Evolutionary conservation across 2,329 filamentous ascomycete genomes (phyloP).

Genomic region (Ophiocordyceps camponoti-rufipedis): DNA sequence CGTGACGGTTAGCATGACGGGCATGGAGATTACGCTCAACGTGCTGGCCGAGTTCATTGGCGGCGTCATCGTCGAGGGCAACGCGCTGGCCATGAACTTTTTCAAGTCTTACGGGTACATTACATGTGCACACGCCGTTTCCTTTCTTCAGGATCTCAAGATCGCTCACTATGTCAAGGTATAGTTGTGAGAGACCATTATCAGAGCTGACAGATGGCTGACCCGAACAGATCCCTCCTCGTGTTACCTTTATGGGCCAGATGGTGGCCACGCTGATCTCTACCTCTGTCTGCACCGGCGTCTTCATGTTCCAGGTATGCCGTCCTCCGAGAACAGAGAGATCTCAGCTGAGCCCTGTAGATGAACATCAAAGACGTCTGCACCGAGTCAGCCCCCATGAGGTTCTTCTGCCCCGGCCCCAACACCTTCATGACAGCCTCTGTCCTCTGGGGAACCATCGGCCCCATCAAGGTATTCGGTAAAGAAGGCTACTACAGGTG

Average conservation of each 20-base stretch:
- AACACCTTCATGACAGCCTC: conserved; percentile 39
- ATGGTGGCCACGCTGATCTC: conserved; percentile 37
- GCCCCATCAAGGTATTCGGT: conserved; percentile 31
- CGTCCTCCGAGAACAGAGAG: too few species aligned
- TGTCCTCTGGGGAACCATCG: conserved; percentile 35
- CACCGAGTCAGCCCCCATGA: conserved; percentile 25
- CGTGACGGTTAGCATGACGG: conserved; percentile 34
- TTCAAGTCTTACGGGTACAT: conserved; percentile 27
- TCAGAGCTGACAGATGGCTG: background rate
- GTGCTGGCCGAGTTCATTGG: conserved; percentile 35
- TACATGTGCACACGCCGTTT: conserved; percentile 30
- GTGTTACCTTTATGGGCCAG: conserved; percentile 39
- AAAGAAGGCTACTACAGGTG: conserved; percentile 26
- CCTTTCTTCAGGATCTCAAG: conserved; percentile 29
- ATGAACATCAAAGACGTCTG: conserved; percentile 29
- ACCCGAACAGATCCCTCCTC: conserved; percentile 24
- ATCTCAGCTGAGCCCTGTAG: conserved; percentile 1
- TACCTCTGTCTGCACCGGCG: conserved; percentile 29
- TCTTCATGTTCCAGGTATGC: conserved; percentile 27
- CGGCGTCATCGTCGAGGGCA: conserved; percentile 29
- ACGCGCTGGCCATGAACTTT: conserved; percentile 33
- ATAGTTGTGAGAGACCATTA: background rate
- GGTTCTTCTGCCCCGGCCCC: conserved; percentile 31
- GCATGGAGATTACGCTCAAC: conserved; percentile 31
- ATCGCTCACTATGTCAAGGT: conserved; percentile 38